These are phyloP conservation scores for Imleria badia DNA, from an alignment of 768 basidiomycete species.

Conservation along the genomic window DNA sequence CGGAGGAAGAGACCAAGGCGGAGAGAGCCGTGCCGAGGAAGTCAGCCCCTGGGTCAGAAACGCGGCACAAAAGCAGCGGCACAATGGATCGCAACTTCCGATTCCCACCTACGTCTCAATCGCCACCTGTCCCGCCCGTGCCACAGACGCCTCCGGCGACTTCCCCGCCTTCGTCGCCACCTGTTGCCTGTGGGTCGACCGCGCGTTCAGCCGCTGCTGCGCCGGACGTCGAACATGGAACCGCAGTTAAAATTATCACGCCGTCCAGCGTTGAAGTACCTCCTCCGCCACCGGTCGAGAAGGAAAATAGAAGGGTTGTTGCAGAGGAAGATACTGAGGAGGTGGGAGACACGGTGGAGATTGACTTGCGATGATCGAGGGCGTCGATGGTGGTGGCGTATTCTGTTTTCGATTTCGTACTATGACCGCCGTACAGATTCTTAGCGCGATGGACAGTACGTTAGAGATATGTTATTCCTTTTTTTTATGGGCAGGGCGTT, in stretches of 20 bases:
- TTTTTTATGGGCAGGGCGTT: not conserved
- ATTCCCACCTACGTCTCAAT: constrained; percentile 48
- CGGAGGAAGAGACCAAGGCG: constrained; percentile 34
- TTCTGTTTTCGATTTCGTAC: not conserved
- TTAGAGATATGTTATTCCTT: constrained; percentile 11
- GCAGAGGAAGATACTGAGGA: constrained; percentile 63
- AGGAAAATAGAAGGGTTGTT: constrained; percentile 50
- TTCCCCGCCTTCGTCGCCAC: constrained; percentile 30
- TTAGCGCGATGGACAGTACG: not conserved
- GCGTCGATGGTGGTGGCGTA: not conserved
- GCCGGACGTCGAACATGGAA: constrained; percentile 8
- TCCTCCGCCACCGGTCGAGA: constrained; percentile 76
- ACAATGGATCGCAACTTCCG: constrained; percentile 79
- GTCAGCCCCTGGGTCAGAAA: constrained; percentile 9
- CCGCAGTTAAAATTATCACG: constrained; percentile 41
- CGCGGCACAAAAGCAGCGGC: constrained; percentile 52
- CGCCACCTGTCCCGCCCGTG: constrained; percentile 11
- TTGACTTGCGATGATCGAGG: constrained; percentile 46
- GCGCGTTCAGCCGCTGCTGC: not conserved
- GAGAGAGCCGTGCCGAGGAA: constrained; percentile 29
- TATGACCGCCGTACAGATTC: not conserved
- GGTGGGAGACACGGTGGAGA: constrained; percentile 77
- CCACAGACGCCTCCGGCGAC: constrained; percentile 23
- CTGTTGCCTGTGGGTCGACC: constrained; percentile 23
- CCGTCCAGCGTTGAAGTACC: constrained; percentile 74